Evolutionary conservation across 2,329 filamentous ascomycete species (phyloP), one percentile per base, ranked within the genome.

Genomic region (Aspergillus awamori): DNA sequence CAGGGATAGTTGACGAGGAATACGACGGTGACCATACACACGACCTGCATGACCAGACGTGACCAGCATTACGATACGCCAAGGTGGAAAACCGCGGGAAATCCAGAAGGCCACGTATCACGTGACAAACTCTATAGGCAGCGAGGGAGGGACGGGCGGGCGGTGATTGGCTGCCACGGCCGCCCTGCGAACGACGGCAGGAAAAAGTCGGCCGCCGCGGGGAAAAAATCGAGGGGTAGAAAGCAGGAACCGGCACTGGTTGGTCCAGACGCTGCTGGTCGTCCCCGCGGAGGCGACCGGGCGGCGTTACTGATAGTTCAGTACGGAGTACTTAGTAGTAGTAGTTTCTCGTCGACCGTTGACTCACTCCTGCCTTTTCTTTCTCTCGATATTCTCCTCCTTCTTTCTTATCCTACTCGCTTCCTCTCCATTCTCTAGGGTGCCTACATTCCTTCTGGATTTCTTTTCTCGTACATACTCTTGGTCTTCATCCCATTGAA

Each of bases 181-280:
- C 65, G 61, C 57, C 56, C 57, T 57, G 26, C 53, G 52, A 33
- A 30, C 38, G 64, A 17, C 47, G 33, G 53, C 49, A 53, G 49
- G 63, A 48, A 62, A 59, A 63, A 59, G 30, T 63, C 63, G 66
- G 66, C 67, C 67, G 67, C 65, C 41, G 36, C 22, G 36, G 48
- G 48, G 43, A 26, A 33, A 33, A 49, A 30, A 30, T 26, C 36
- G 28, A 53, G 38, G 38, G 57, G 49, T 38, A 26, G 11, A 36
- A 33, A 36, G 49, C 28, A 45, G 57, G 57, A 36, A 20, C 24
- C 17, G 15, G 26, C 57, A 24, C 20, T 53, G 47, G 52, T 54
- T 53, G 26, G 36, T 20, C 28, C 24, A 52, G 30, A 26, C 17
- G 49, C 5, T 6, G 24, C 20, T 6, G n/a, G 15, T 26, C 11